Base-by-base conservation (phyloP, 1,284 basidiomycete genomes). In the Trametes sp. region DNA sequence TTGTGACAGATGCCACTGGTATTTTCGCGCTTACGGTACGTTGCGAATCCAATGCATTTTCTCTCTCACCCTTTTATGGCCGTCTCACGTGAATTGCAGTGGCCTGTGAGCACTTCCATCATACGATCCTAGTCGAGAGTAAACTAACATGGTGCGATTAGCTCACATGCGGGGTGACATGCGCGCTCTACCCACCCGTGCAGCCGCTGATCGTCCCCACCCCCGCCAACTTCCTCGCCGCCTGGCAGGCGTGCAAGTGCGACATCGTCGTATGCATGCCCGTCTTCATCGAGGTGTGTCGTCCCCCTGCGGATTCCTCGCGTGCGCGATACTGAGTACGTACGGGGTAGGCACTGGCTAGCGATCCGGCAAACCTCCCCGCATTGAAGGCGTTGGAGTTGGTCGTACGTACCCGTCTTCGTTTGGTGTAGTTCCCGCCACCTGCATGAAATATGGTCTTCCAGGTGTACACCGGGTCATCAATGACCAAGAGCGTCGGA, bases 251-350 rank as follows among this genome's bases (percentile, higher is more conserved):
- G 8, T 67, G 68, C 5, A 50, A 69, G 4, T 63, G 67, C 45
- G 65, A 74, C 31, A 54, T 74, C 19, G 49, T 74, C 4, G 67
- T 73, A 24, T 69, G 65, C 56, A 67, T 74, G 7, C 76, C 75
- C 0, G 63, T 62, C 16, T 73, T 76, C 45, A 57, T 76, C 57
- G 75, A 78, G 68, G 76, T 76, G 45, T 21, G 61, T 31, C 4
- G 26, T 21, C 0, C 23, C 33, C 0, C 8, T n/a, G 10, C 19
- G 2, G 11, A 19, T 11, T 14, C 19, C 4, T 31, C 29, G 9
- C 16, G 24, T 11, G 14, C 21, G 9, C 10, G n/a, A 23, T 23
- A 9, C 24, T 42, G 24, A 54, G 10, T 28, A n/a, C 16, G 19
- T 9, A 21, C 13, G 14, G n/a, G 3, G 11, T 31, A 69, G 67